These are phyloP conservation scores for Casuarina glauca DNA, from an alignment of 306 rosid genomes.

Conservation along the genomic window DNA sequence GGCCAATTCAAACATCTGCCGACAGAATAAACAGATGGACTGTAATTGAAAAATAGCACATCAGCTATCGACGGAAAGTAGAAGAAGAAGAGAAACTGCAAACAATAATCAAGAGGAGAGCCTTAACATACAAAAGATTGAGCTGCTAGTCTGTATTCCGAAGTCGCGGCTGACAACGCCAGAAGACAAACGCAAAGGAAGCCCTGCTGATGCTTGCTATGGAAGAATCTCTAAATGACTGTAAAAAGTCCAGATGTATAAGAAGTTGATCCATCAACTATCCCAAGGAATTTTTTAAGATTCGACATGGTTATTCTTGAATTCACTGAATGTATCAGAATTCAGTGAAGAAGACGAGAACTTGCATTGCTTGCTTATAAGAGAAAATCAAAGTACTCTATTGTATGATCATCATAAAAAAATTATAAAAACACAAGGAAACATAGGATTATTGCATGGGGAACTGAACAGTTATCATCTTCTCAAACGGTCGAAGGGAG, in stretches of 20 bases:
- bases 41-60: no score
- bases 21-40: no score
- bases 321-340: background rate
- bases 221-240: constrained; percentile 53
- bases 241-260: background rate
- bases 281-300: constrained; percentile 54
- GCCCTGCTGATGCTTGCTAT: constrained; percentile 70
- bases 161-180: constrained; percentile 55
- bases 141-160: constrained; percentile 60
- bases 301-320: background rate
- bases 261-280: constrained; percentile 46
- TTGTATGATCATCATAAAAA: no score
- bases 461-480: no score
- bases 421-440: no score
- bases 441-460: no score
- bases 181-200: constrained; percentile 58
- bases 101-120: no score
- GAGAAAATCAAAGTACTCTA: no score
- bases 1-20: background rate
- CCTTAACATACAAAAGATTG: background rate
- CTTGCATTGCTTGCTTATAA: no score
- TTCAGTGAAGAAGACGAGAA: background rate
- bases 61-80: no score
- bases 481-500: no score
- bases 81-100: no score